phyloP scores from a whole-genome alignment of 2,329 filamentous ascomycete species.

The Diaporthe citrichinensis region DNA sequence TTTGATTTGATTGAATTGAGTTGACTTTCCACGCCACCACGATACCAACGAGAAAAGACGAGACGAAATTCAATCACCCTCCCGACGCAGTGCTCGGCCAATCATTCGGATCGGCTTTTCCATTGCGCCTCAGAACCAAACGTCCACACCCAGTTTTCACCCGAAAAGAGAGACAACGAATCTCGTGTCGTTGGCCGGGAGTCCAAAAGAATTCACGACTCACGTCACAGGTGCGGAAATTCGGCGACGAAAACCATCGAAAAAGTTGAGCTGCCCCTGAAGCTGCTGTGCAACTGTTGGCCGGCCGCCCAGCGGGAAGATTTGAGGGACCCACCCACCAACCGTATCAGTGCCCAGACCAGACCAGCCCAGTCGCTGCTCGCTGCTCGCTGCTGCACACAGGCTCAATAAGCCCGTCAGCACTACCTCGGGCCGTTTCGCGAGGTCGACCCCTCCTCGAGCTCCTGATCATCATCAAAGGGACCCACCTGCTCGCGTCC shows the following conservation, averaged over 20 bases:
- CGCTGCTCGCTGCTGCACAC: background rate
- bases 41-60: slow-evolving; percentile 30
- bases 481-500: slow-evolving; percentile 27
- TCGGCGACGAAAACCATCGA: background rate
- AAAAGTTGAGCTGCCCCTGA: slow-evolving; percentile 13
- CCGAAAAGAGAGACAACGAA: background rate
- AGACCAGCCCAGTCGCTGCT: slow-evolving; percentile 21
- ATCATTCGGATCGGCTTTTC: background rate
- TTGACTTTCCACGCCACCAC: slow-evolving; percentile 20
- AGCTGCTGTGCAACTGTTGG: slow-evolving; percentile 17
- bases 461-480: slow-evolving; percentile 31
- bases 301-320: background rate
- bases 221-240: background rate
- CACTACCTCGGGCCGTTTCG: slow-evolving; percentile 33
- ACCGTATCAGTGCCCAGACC: background rate
- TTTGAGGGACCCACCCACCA: slow-evolving; percentile 19
- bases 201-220: background rate
- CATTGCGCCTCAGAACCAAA: background rate
- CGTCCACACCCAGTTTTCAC: background rate
- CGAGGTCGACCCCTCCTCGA: slow-evolving; percentile 19
- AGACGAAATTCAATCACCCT: slow-evolving; percentile 23
- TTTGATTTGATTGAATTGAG: background rate
- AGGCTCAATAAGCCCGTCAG: slow-evolving; percentile 21
- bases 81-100: background rate
- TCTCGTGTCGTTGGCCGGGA: too few species aligned